phyloP scores from a whole-genome alignment of 306 rosid genomes.

The Castanea crenata region DNA sequence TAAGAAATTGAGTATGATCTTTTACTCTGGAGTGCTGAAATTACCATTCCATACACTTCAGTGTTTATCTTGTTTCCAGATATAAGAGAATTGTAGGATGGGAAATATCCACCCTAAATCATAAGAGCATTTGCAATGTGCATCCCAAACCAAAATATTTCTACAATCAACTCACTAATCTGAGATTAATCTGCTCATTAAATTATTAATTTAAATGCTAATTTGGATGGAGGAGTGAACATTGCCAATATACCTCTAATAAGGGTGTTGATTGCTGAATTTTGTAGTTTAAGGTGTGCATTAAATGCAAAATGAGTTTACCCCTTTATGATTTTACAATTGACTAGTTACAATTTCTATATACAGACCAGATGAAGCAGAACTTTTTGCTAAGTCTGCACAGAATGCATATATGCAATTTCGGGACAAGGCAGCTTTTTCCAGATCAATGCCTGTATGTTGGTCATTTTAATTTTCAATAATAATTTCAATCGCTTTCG shows the following conservation, averaged over 20 bases:
- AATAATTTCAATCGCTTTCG: not conserved
- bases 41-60: too few species aligned
- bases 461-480: not conserved
- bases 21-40: not conserved
- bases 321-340: not conserved
- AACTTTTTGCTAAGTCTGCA: constrained; percentile 76
- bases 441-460: constrained; percentile 85
- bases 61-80: not conserved
- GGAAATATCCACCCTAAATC: too few species aligned
- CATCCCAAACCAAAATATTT: too few species aligned
- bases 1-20: not conserved
- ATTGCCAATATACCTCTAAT: too few species aligned
- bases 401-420: constrained; percentile 73
- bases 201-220: too few species aligned
- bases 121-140: too few species aligned
- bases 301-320: not conserved
- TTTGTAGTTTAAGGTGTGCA: too few species aligned
- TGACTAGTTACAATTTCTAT: not conserved
- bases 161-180: too few species aligned
- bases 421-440: constrained; percentile 86
- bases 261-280: too few species aligned
- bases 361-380: constrained; percentile 89
- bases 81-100: not conserved
- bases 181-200: too few species aligned
- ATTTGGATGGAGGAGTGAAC: too few species aligned